Base-by-base conservation (phyloP, 306 rosid genomes). In the Cajanus cajan region DNA sequence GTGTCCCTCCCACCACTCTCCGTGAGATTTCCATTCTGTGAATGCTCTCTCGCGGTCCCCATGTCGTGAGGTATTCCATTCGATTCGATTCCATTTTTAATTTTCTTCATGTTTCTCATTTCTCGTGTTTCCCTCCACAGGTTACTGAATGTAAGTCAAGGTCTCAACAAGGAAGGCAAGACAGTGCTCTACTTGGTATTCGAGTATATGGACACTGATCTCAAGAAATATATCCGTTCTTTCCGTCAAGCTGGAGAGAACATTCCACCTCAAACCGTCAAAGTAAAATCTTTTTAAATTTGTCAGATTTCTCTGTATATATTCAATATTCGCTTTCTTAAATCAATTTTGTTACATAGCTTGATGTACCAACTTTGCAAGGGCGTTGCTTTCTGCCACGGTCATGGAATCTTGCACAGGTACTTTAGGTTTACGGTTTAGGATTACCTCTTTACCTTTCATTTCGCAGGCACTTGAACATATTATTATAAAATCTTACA, bases 331-430 rank as follows among this genome's bases (percentile, higher is more conserved):
- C 8, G 1, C 11, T n/a, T n/a, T 1, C 43, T 44, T 12, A 4
- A 3, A 5, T 74, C 16, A 43, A 24, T 25, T 33, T 73, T 73
- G 11, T n/a, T 64, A 1, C 82, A 94, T 96, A 87, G 91, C 77
- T 73, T 95, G 83, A 95, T 95, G 99, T 93, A 78, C 84, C 98
- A 95, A 80, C 96, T 95, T 6, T 95, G 99, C 84, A 93, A 93
- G 82, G 98, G 99, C 8, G 98, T 95, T 75, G 98, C 99, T 68
- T 91, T 95, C 84, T 95, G 98, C 82, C 99, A 95, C 24, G 97
- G 97, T 24, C 99, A 95, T 80, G 99, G 98, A 41, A 91, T 95
- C 84, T 83, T 93, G 68, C 99, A 95, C 80, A 92, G 97, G 97
- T 89, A 28, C 0, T 37, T n/a, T n/a, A n/a, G n/a, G n/a, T n/a